These are phyloP conservation scores for Groenewaldozyma auringiensis DNA, from an alignment of 1,139 yeast species.

Conservation along the genomic window DNA sequence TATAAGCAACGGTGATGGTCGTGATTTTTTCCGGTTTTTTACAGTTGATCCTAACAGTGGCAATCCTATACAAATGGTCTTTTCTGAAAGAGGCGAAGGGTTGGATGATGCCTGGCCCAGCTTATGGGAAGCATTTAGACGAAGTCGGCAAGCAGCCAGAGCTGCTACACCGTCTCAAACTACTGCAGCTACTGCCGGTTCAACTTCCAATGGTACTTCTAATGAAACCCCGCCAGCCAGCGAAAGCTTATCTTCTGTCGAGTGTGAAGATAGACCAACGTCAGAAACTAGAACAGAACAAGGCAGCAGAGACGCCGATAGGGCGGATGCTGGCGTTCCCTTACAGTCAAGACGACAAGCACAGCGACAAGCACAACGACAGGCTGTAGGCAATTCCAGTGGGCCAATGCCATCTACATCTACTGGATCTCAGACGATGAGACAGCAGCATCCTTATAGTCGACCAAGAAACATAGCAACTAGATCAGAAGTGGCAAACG, in stretches of 20 bases:
- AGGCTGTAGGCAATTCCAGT: background rate
- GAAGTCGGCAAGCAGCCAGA: background rate
- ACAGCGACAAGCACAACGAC: background rate
- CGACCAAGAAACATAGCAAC: conserved; percentile 2
- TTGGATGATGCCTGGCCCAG: background rate
- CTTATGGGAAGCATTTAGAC: background rate
- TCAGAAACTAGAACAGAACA: background rate
- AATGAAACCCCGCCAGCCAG: background rate
- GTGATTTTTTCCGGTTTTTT: background rate
- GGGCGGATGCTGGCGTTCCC: background rate
- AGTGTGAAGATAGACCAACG: background rate
- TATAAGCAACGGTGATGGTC: background rate
- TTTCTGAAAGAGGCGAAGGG: background rate
- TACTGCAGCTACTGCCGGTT: conserved; percentile 2
- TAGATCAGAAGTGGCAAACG: background rate
- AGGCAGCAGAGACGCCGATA: background rate
- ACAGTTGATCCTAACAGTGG: background rate
- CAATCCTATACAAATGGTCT: background rate
- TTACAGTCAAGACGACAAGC: background rate
- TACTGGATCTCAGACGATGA: background rate
- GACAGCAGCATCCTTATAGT: conserved; percentile 15
- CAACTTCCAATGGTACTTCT: background rate
- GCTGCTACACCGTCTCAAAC: background rate
- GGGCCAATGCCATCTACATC: conserved; percentile 1
- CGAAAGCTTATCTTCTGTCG: background rate